These are phyloP conservation scores for Cercophora sp. DNA, from an alignment of 495 filamentous ascomycete species.

Conservation along the genomic window DNA sequence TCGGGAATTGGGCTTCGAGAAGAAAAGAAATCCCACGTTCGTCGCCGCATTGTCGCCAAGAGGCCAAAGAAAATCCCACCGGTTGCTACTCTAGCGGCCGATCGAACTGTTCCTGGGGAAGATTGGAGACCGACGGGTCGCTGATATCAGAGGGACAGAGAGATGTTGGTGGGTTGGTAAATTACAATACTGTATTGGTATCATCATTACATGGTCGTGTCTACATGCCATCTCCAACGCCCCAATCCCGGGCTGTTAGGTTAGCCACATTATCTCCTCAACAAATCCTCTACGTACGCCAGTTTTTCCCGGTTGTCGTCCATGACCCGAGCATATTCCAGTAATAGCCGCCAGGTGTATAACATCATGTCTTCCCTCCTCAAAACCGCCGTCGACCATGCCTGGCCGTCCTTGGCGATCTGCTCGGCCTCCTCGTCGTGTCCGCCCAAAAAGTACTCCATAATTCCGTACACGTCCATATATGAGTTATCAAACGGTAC, in stretches of 20 bases:
- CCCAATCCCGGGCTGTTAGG: no score
- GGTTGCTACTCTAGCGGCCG: no score
- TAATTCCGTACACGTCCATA: conserved; percentile 68
- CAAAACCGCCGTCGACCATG: conserved; percentile 67
- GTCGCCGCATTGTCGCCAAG: no score
- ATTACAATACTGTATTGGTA: no score
- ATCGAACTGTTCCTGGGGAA: no score
- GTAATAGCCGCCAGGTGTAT: conserved; percentile 62
- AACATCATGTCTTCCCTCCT: conserved; percentile 69
- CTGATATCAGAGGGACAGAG: no score
- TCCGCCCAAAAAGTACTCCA: conserved; percentile 74
- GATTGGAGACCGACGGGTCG: no score
- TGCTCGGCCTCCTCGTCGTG: conserved; percentile 48
- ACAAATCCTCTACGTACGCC: conserved; percentile 7
- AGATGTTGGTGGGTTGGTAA: no score
- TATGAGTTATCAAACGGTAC: conserved; percentile 61
- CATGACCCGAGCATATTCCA: conserved; percentile 66
- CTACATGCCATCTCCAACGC: background rate
- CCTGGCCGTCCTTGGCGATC: conserved; percentile 59
- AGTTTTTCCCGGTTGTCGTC: conserved; percentile 59
- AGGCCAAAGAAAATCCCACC: no score
- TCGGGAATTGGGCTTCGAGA: no score
- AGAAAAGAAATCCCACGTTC: no score
- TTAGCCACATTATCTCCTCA: no score
- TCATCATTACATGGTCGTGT: conserved; percentile 3